Conservation (phyloP, 2,329 filamentous ascomycete genomes). For the Blastomyces percursus region DNA sequence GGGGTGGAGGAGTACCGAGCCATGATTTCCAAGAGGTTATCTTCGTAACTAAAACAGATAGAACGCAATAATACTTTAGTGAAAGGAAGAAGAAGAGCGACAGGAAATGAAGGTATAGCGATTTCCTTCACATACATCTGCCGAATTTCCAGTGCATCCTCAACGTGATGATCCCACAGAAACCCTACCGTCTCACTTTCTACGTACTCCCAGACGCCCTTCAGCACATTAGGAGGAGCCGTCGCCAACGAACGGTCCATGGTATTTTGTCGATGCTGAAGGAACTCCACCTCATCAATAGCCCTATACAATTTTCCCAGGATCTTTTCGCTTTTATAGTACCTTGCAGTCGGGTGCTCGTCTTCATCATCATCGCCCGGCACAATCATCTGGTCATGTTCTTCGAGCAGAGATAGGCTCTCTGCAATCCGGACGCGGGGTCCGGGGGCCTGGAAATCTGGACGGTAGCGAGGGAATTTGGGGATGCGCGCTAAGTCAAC, state of each 20-base stretch:
- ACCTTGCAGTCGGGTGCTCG: slow-evolving; percentile 39
- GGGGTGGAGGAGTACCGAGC: slow-evolving; percentile 15
- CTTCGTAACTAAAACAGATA: slow-evolving; percentile 10
- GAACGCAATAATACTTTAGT: neutral
- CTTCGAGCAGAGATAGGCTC: slow-evolving; percentile 26
- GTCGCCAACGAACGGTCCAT: slow-evolving; percentile 11
- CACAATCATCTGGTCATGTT: slow-evolving; percentile 38
- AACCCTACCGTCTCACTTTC: slow-evolving; percentile 17
- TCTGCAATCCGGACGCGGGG: slow-evolving; percentile 36
- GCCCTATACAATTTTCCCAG: slow-evolving; percentile 60
- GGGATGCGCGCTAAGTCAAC: slow-evolving; percentile 14
- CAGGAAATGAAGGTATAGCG: neutral
- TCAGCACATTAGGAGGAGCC: slow-evolving; percentile 16
- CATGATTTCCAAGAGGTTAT: slow-evolving; percentile 17
- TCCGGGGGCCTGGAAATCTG: slow-evolving; percentile 45
- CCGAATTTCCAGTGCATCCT: slow-evolving; percentile 11
- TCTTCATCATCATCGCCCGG: slow-evolving; percentile 40
- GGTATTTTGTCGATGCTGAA: slow-evolving; percentile 39
- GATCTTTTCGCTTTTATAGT: slow-evolving; percentile 57
- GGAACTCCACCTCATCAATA: slow-evolving; percentile 61
- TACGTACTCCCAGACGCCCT: slow-evolving; percentile 18
- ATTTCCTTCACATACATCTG: slow-evolving; percentile 16
- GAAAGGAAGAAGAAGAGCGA: neutral
- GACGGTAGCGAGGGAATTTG: slow-evolving; percentile 23
- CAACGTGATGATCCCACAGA: slow-evolving; percentile 17